Conservation (phyloP, 441 rosid species). For the Euphorbia celastroides region DNA sequence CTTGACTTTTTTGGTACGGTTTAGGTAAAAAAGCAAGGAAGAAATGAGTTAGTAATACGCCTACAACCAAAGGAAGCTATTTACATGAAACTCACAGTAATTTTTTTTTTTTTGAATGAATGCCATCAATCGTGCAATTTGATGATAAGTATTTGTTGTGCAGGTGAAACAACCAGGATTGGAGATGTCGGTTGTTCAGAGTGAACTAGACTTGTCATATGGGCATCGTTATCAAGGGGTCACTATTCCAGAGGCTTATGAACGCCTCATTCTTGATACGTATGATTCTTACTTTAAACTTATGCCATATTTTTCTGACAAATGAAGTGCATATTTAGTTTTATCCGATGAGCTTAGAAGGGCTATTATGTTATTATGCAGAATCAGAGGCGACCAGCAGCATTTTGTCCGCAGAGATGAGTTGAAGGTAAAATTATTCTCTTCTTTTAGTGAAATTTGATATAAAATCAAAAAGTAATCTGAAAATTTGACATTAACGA, state of each 20-base stretch:
- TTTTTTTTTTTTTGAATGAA: too few species aligned
- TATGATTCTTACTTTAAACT: slow-evolving; percentile 27
- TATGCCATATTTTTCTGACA: slow-evolving; percentile 1
- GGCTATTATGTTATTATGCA: slow-evolving; percentile 24
- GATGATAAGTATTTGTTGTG: slow-evolving; percentile 9
- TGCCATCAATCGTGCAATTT: too few species aligned
- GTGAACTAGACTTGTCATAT: slow-evolving; percentile 95
- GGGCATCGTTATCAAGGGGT: slow-evolving; percentile 82
- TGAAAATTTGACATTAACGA: slow-evolving; percentile 16
- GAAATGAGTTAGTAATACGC: slow-evolving; percentile 96
- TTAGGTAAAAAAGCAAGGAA: slow-evolving; percentile 90
- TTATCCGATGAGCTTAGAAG: not conserved
- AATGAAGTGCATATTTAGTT: too few species aligned
- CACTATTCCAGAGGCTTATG: slow-evolving; percentile 90
- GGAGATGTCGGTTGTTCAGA: slow-evolving; percentile 90
- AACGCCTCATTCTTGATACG: slow-evolving; percentile 97
- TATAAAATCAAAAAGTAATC: too few species aligned
- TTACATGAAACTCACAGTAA: slow-evolving; percentile 94
- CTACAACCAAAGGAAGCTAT: slow-evolving; percentile 94
- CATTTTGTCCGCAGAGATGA: slow-evolving; percentile 99
- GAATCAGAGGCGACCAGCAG: slow-evolving; percentile 97
- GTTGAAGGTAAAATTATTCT: slow-evolving; percentile 63
- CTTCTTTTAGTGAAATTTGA: not conserved
- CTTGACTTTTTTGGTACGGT: slow-evolving; percentile 19
- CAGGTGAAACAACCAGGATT: slow-evolving; percentile 98